Conservation (phyloP, 495 filamentous ascomycete species). For the Beverwykella pulmonaria region DNA sequence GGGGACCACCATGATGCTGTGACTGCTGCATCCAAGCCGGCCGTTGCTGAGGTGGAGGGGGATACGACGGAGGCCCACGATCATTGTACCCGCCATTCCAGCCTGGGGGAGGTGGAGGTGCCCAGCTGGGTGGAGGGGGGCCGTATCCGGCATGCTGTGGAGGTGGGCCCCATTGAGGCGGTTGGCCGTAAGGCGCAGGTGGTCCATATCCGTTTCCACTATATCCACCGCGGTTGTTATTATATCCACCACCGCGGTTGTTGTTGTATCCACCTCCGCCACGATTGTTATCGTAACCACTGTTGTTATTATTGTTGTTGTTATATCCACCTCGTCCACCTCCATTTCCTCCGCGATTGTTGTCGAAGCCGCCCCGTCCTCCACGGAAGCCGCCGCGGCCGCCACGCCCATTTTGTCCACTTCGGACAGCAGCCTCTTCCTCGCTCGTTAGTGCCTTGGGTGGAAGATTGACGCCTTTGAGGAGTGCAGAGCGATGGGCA, state of each 20-base stretch:
- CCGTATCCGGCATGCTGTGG: not conserved
- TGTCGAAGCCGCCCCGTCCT: constrained; percentile 36
- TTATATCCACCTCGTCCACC: constrained; percentile 4
- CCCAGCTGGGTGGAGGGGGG: constrained; percentile 8
- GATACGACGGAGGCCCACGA: not conserved
- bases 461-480: constrained; percentile 77
- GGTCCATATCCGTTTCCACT: not conserved
- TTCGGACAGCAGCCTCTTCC: constrained; percentile 71
- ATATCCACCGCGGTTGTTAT: not conserved
- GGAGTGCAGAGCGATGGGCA: constrained; percentile 90
- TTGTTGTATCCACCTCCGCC: constrained; percentile 1
- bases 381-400: constrained; percentile 53
- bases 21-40: constrained; percentile 8
- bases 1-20: not conserved
- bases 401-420: constrained; percentile 54
- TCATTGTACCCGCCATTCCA: not conserved
- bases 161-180: not conserved
- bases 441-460: constrained; percentile 67
- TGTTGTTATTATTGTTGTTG: not conserved
- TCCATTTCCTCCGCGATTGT: constrained; percentile 1
- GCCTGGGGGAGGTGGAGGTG: constrained; percentile 5
- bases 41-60: constrained; percentile 6
- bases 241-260: constrained; percentile 12
- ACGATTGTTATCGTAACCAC: not conserved
- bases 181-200: not conserved